Base-by-base conservation (phyloP, 2,329 filamentous ascomycete species). In the Thielaviopsis euricoi region DNA sequence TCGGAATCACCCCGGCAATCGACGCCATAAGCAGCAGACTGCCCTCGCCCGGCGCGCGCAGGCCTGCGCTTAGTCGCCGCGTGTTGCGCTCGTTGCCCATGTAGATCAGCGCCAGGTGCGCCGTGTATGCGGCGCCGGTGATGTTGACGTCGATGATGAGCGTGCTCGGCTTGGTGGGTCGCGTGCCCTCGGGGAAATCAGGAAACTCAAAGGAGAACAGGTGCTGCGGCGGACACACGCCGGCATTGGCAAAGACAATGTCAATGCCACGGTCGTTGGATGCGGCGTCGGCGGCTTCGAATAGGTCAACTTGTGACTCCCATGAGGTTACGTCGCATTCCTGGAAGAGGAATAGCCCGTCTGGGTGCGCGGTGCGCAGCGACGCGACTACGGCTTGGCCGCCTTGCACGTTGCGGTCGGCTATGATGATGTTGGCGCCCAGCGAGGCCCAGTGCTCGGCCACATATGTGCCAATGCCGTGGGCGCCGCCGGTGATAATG, bases 291-390 rank as follows among this genome's bases (percentile, higher is more conserved):
- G 81, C 81, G 56, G 74, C 68, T 51, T 78, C 77, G 72, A 87
- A 87, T 57, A 86, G 73, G 26, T 74, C 70, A 52, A 81, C 77
- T 65, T 86, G 83, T 6, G 77, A 79, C 50, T 79, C 70, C 81
- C 82, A 87, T 62, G 76, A 72, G 1, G 79, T 80, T 10, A 87
- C 83, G 68, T 87, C 78, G 71, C 80, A 83, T 63, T 76, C 72
- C 55, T 81, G 69, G 65, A 79, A 85, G 64, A 77, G 71, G 60
- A 79, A 76, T 25, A 74, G 62, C 66, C 70, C 33, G 67, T 71
- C 60, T 65, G 65, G 66, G 53, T 70, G 61, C 15, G 59, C 65
- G 49, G 70, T 64, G 49, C 75, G 73, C 46, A 84, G 68, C 26
- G 76, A 71, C 13, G 76, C 74, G 9, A 80, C 75, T 23, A 86